Evolutionary conservation across 352 stramenopile species (phyloP), one percentile per base, ranked within the genome.

Genomic region (Phytophthora multivora): DNA sequence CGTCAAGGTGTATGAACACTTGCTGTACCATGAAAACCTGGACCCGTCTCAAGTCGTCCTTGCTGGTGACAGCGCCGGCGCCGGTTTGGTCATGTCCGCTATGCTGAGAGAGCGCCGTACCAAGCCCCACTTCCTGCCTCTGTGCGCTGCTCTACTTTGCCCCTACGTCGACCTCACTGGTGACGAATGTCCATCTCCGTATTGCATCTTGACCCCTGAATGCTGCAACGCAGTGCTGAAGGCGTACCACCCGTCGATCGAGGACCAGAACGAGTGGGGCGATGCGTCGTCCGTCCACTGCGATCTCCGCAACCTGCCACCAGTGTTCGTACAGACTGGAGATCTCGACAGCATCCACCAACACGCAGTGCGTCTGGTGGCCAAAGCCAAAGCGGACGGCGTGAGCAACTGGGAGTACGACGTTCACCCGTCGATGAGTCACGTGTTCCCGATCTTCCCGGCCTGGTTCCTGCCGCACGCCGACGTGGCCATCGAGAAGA

Each of bases 271-370:
- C 12, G 75, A 69, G 42, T 81, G 69, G 71, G 42, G 59, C 4
- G 62, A 82, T 45, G 70, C 72, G 2, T 82, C 72, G 4, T 50
- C 72, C 26, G 63, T 74, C 35, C 72, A 84, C 64, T 83, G 74
- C 57, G 63, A 84, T 40, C 56, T 86, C 21, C 38, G 55, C 23
- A 63, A 50, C 7, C 54, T 86, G 5, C 65, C 77, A 3, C 73
- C 77, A 0, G 61, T 77, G 47, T 70, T 81, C 25, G 51, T 86
- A 28, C 77, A 82, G 57, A 62, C 66, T 12, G 77, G 49, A 33
- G 54, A 54, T 18, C 48, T 71, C 10, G 77, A 86, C 43, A 70
- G 58, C 19, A 51, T 84, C 19, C 66, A 72, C 45, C 43, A 71
- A 41, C 55, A 82, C 51, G 62, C 71, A 9, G 16, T 75, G 21